phyloP scores from a whole-genome alignment of 257 asterid species.

The Lycium ferocissimum region DNA sequence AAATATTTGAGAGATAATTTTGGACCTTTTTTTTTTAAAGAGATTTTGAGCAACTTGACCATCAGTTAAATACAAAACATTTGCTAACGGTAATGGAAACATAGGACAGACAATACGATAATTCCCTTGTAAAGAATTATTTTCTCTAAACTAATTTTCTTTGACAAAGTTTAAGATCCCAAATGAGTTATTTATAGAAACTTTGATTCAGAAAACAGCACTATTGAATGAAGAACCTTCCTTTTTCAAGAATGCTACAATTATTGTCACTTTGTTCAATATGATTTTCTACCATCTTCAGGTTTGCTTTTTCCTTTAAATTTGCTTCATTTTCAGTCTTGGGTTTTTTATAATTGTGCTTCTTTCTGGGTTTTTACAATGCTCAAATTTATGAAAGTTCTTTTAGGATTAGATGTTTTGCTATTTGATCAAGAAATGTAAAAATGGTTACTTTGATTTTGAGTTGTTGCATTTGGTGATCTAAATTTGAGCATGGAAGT shows the following conservation, averaged over 20 bases:
- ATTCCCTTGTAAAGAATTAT: too few species aligned
- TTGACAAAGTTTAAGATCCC: too few species aligned
- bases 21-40: too few species aligned
- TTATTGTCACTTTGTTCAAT: constrained; percentile 69
- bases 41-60: too few species aligned
- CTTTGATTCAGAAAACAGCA: not conserved
- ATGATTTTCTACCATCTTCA: constrained; percentile 58
- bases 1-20: too few species aligned
- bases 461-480: constrained; percentile 9
- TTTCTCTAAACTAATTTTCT: too few species aligned
- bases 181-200: too few species aligned
- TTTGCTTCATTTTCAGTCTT: not conserved
- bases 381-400: too few species aligned
- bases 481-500: not conserved
- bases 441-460: not conserved
- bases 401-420: too few species aligned
- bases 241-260: constrained; percentile 73
- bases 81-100: too few species aligned
- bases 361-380: not conserved
- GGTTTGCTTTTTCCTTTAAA: constrained; percentile 41
- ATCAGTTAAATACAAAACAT: too few species aligned
- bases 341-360: not conserved
- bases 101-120: too few species aligned
- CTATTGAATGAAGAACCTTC: not conserved
- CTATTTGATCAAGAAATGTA: not conserved